These are phyloP conservation scores for Backusella australiensis DNA, from an alignment of 192 early-diverging fungal genomes.

Conservation along the genomic window DNA sequence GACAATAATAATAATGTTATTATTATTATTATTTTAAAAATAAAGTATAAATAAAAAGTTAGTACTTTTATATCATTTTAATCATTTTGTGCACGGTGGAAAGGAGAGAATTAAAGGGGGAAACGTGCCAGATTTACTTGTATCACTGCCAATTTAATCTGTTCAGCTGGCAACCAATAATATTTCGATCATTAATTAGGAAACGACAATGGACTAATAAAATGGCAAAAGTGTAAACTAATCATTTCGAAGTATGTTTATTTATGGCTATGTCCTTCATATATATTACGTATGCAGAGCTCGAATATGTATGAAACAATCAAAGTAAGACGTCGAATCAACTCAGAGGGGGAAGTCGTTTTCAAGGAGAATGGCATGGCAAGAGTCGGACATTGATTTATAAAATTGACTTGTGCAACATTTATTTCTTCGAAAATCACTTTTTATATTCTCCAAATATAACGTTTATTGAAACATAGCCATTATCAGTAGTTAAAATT, in stretches of 20 bases:
- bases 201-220: background rate
- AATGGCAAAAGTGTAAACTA: background rate
- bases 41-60: background rate
- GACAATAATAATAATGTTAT: background rate
- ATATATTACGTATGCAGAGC: background rate
- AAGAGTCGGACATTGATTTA: background rate
- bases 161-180: background rate
- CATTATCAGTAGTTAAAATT: background rate
- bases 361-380: slow-evolving; percentile 5
- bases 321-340: background rate
- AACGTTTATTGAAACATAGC: background rate
- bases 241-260: too few species aligned
- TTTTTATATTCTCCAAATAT: background rate
- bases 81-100: background rate
- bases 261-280: background rate
- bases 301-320: background rate
- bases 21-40: background rate
- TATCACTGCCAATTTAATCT: slow-evolving; percentile 5
- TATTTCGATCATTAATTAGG: background rate
- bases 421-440: background rate
- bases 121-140: background rate
- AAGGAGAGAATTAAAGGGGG: background rate
- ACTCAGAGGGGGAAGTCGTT: background rate
- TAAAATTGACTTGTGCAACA: slow-evolving; percentile 4
- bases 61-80: slow-evolving; percentile 7